These are phyloP conservation scores for Candolleomyces efflorescens DNA, from an alignment of 768 basidiomycete species.

Conservation along the genomic window DNA sequence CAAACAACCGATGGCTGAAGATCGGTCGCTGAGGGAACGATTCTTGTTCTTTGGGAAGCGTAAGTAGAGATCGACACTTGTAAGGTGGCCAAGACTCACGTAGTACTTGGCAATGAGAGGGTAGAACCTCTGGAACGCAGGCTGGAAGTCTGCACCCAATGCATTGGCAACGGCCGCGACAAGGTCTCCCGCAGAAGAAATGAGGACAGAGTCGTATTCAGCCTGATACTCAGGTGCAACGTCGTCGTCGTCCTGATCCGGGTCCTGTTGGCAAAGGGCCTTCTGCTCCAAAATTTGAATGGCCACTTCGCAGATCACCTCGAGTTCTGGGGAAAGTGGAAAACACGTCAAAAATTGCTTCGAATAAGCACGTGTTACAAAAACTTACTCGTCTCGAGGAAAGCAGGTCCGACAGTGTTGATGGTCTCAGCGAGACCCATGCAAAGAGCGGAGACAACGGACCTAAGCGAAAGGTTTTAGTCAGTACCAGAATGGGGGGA, in stretches of 20 bases:
- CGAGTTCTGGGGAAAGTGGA: constrained; percentile 48
- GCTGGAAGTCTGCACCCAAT: constrained; percentile 80
- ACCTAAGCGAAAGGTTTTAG: constrained; percentile 42
- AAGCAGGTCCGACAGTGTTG: constrained; percentile 85
- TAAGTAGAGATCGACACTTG: background rate
- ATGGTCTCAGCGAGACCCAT: constrained; percentile 88
- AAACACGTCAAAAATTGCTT: constrained; percentile 4
- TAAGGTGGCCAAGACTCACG: constrained; percentile 41
- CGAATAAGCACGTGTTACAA: background rate
- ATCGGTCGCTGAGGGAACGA: constrained; percentile 86
- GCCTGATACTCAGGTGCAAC: constrained; percentile 87
- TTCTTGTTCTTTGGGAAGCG: constrained; percentile 59
- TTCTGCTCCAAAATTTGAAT: constrained; percentile 89
- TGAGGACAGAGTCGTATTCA: constrained; percentile 94
- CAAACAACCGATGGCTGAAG: constrained; percentile 88
- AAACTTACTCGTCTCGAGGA: constrained; percentile 71
- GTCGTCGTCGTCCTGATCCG: constrained; percentile 85
- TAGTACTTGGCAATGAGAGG: constrained; percentile 90
- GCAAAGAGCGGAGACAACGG: constrained; percentile 85
- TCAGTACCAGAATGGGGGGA: constrained; percentile 6
- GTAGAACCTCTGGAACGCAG: constrained; percentile 82
- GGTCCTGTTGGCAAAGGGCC: constrained; percentile 94
- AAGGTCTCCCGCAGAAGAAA: constrained; percentile 91
- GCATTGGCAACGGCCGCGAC: constrained; percentile 84
- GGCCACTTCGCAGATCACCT: constrained; percentile 76